Evolutionary conservation across 768 basidiomycete genomes (phyloP), one percentile per base, ranked within the genome.

Genomic region (Fomitopsis serialis): DNA sequence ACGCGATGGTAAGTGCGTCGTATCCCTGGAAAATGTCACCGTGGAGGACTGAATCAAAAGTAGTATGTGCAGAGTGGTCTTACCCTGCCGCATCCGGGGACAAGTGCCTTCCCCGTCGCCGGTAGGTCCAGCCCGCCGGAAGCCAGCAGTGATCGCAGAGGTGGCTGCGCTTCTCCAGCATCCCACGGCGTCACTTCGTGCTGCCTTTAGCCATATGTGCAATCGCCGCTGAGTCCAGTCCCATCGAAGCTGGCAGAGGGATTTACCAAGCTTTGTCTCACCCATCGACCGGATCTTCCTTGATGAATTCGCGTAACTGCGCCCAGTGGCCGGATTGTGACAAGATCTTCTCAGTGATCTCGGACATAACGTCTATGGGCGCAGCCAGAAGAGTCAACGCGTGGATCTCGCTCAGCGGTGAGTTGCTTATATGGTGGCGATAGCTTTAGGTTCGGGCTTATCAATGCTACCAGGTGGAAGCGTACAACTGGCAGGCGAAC

Each of bases 121-220:
- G 84, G 79, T 42, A 79, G 70, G 0, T 72, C 64, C 15, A 82
- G 58, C 27, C 70, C 66, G 15, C 70, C 69, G 1, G 75, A 74
- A 45, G 78, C 69, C 23, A 87, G 61, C 1, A 83, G 64, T 7
- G 24, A 22, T 25, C 63, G 66, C 51, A 87, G 68, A 1, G 84
- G 74, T 6, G 80, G 83, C 57, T 87, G 85, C 3, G 72, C 60
- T 6, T 70, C 65, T 2, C 82, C 78, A 6, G 63, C 62, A 57
- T 87, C 85, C 85, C 87, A 89, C 1, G 87, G 86, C 0, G 82
- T 85, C 1, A 80, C 51, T 0, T 72, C 69, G 0, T 65, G 58
- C 60, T 77, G 68, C 81, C 82, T 51, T 5, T 29, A 40, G 13
- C 37, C 15, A n/a, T 7, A 24, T 15, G 34, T 25, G 23, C 24